Evolutionary conservation across 2,329 filamentous ascomycete species (phyloP).

Genomic region (Knoxdaviesia capensis): DNA sequence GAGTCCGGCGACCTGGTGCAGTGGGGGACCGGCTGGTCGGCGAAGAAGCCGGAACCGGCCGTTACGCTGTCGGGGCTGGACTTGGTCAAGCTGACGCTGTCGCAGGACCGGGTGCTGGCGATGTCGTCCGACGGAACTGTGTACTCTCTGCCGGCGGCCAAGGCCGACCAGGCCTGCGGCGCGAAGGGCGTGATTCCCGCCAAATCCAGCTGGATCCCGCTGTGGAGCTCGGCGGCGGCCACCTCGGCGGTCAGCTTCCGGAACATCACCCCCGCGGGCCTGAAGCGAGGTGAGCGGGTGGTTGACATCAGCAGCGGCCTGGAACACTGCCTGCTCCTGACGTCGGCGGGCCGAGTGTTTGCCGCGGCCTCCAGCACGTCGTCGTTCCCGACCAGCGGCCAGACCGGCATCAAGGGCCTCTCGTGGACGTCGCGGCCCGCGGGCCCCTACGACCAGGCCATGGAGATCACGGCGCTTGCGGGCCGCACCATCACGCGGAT

Average conservation of each 20-base stretch:
- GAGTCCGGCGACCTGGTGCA: slow-evolving; percentile 80
- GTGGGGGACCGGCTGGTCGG: slow-evolving; percentile 67
- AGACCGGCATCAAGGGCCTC: slow-evolving; percentile 71
- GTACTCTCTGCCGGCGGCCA: slow-evolving; percentile 67
- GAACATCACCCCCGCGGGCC: slow-evolving; percentile 40
- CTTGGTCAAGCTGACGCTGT: slow-evolving; percentile 55
- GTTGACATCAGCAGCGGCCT: slow-evolving; percentile 56
- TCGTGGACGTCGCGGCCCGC: slow-evolving; percentile 59
- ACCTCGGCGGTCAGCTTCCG: slow-evolving; percentile 45
- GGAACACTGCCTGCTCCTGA: slow-evolving; percentile 74
- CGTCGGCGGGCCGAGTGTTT: slow-evolving; percentile 69
- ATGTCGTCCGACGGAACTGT: slow-evolving; percentile 56
- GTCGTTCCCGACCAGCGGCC: slow-evolving; percentile 62
- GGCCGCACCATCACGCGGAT: slow-evolving; percentile 55
- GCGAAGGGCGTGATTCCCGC: slow-evolving; percentile 26
- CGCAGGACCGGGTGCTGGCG: slow-evolving; percentile 64
- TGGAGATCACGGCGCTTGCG: slow-evolving; percentile 54
- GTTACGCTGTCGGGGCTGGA: slow-evolving; percentile 67
- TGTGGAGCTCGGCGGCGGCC: slow-evolving; percentile 31
- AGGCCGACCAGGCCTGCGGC: slow-evolving; percentile 46
- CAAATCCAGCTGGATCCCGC: slow-evolving; percentile 46
- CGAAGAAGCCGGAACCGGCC: slow-evolving; percentile 39
- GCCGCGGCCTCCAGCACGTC: slow-evolving; percentile 66
- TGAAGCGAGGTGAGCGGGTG: slow-evolving; percentile 53
- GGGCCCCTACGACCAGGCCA: slow-evolving; percentile 62